Evolutionary conservation across 495 filamentous ascomycete species (phyloP), one percentile per base, ranked within the genome.

Genomic region (Hypoxylon rickii): DNA sequence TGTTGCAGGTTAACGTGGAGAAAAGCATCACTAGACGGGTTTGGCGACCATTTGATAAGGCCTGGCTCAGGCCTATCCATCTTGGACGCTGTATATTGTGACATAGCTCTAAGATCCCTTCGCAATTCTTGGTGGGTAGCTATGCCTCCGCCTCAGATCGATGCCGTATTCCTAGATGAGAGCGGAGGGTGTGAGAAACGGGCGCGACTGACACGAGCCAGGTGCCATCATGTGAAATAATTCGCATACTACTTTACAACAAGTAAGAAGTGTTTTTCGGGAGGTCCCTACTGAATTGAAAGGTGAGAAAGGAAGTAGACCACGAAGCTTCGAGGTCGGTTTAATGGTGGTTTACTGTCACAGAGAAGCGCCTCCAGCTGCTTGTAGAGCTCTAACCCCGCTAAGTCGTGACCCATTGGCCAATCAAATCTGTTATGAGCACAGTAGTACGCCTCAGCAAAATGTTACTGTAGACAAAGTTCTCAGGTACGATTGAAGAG

Each of bases 41-140:
- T 89, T 33, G 91, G 87, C 17, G 94, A 97, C 92, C 92, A 97
- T 60, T 91, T 85, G 65, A 97, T 86, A 43, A 83, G 67, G 7
- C 79, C 79, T 5, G 74, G 70, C 32, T 82, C 80, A 7, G 75
- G 75, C 17, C 79, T 73, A 54, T 83, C 80, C 78, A 81, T 77
- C 40, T 63, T 68, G 4, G 56, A 60, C 39, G 55, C 47, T 24
- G 59, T 26, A 44, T 68, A 68, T 37, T 68, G 66, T 7, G 63
- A 52, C 66, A 66, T 68, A 17, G 11, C 31, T 44, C 16, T 10
- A 22, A 33, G 32, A 3, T 18, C 8, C 16, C 22, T 24, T 42
- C 8, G 8, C 7, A 22, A 39, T 5, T 49, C 16, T 18, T 16
- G 16, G 19, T 33, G 38, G 42, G 31, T 6, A 41, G n/a, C n/a